Evolutionary conservation across 306 rosid species (phyloP), one percentile per base, ranked within the genome.

Genomic region (Castanospermum australe): DNA sequence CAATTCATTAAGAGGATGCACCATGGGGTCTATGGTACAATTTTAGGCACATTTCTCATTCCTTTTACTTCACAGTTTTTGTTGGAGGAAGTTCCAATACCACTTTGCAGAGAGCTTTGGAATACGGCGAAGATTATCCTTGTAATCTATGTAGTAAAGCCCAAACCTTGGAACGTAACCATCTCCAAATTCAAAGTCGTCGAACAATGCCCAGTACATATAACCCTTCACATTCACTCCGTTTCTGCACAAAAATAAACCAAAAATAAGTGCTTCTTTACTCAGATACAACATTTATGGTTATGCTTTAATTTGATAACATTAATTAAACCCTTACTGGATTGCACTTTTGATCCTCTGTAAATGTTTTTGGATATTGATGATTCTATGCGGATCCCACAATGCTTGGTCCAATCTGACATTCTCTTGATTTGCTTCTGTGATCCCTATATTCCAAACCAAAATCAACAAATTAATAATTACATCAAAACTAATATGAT

Each of bases 161-260:
- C 83, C 86, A 25, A 52, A 64, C 55, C 86, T 51, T 18, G 57
- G 12, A 22, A 5, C 15, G n/a, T 71, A 78, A 17, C 86, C 83
- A 5, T 60, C 41, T 42, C 38, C 77, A 75, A 67, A 83, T 67
- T 78, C 86, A 51, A 83, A 83, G 8, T 78, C 68, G 67, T 77
- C 83, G 7, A 83, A 64, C 2, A 78, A 12, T 28, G 65, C 14
- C 83, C 80, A 78, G 20, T 77, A 50, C 76, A 83, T 64, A 21
- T 83, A 83, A 4, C 83, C 79, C 36, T 71, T 72, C 17, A 78
- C 86, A 4, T 83, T 78, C 60, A 65, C 83, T 28, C 86, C 83
- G 44, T 77, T 55, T 13, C 79, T 72, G 61, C 21, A 15, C 20
- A 76, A 82, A 42, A 44, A 44, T 28, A 44, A 66, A 17, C 7